Evolutionary conservation across 2,329 filamentous ascomycete genomes (phyloP), one percentile per base, ranked within the genome.

Genomic region (Alternaria gansuensis): DNA sequence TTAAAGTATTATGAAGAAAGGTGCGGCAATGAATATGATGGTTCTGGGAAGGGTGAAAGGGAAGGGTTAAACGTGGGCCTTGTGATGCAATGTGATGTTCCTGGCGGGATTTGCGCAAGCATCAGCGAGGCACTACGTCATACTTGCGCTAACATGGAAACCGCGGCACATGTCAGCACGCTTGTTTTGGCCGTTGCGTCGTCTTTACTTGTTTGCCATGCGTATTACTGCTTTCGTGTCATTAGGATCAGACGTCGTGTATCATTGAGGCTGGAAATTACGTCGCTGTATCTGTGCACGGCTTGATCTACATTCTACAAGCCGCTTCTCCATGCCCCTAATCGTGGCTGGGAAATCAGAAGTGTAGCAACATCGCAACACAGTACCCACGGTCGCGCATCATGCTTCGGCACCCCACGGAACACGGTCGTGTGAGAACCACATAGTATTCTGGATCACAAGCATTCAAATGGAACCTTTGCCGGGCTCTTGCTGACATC

Each of bases 91-190:
- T 57, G 41, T 46, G 13, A 48, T 46, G 50, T 57, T 52, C 49
- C 49, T 57, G 49, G 50, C 41, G 54, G 54, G 50, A 57, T 57
- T 44, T 45, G 54, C 54, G 41, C 54, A 51, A 57, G 49, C 54
- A 53, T 57, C 41, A 41, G 54, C 54, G 41, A 53, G 39, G 26
- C 43, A 31, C 17, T 57, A 57, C 54, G 54, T 57, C 54, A 57
- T 57, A 36, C 41, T 46, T 43, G 11, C 28, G 50, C 54, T 54
- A 57, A 41, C 40, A 44, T 57, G 41, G 34, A 54, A 14, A 36
- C 46, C 28, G 49, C 34, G 54, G 49, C 54, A 52, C 41, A 44
- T 24, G 48, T 26, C 40, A 4, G 5, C 8, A 10, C 28, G 33
- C 49, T 45, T 3, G 28, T 33, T 44, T 34, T 34, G 49, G 54